A percentile compares a stretch with the other conserved stretches of the same genome.
Evolutionary conservation across 345 rosid genomes (phyloP).

Genomic region (Durio zibethinus): DNA sequence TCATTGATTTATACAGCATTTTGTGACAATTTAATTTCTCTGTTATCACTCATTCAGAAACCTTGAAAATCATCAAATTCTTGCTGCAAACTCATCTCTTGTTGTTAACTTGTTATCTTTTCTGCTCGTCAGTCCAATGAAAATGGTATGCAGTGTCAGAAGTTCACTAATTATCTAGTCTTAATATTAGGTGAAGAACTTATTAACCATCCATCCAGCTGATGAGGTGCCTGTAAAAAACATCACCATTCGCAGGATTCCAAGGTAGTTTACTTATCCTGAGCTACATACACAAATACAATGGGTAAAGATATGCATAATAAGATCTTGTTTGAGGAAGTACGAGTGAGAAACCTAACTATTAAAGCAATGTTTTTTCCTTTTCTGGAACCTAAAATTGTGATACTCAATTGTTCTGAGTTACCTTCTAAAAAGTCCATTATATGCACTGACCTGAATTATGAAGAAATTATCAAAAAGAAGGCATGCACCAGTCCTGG

Average conservation of each 20-base stretch:
- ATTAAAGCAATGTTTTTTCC: not conserved
- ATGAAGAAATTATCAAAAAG: not conserved
- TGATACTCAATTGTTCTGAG: not conserved
- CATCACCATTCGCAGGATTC: conserved; percentile 55
- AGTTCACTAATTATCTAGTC: not conserved
- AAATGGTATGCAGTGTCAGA: not conserved
- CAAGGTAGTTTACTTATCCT: conserved; percentile 39
- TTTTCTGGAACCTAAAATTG: not conserved
- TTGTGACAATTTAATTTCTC: not conserved
- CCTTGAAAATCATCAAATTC: not conserved
- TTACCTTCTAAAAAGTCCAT: not conserved
- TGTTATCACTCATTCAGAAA: not conserved
- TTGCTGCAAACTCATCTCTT: not conserved
- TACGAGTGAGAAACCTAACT: not conserved
- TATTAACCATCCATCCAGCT: conserved; percentile 53
- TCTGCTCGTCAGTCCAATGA: not conserved
- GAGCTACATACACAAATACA: not conserved
- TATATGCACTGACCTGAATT: not conserved
- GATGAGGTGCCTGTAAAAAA: conserved; percentile 50
- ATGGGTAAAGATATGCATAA: not conserved
- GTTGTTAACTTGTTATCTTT: not conserved
- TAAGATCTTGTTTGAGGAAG: no score
- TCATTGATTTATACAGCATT: not conserved
- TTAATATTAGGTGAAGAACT: conserved; percentile 44
- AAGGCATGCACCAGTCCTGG: not conserved